phyloP scores from a whole-genome alignment of 768 basidiomycete genomes.

The Termitomyces sp. region DNA sequence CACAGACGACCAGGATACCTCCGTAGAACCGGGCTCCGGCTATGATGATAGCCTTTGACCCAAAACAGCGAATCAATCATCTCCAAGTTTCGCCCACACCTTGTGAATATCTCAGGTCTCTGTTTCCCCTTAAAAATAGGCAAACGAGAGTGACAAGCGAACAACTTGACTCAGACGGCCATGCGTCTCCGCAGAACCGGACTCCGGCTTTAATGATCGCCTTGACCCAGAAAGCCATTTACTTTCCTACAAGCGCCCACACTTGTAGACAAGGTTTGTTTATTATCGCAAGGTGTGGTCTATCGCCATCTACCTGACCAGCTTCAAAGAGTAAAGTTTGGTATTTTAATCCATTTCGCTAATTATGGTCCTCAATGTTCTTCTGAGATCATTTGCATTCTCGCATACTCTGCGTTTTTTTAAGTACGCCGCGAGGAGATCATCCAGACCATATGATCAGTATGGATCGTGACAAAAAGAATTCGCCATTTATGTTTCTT shows the following conservation, averaged over 20 bases:
- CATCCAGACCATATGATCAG: not conserved
- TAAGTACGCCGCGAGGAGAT: not conserved
- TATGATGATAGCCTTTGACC: not conserved
- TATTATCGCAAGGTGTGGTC: not conserved
- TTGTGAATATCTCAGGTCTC: not conserved
- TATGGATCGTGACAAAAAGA: not conserved
- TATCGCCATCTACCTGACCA: not conserved
- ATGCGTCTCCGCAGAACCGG: conserved; percentile 5
- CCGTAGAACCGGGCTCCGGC: conserved; percentile 1
- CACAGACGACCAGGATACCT: conserved; percentile 1
- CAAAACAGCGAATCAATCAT: not conserved
- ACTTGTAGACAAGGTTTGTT: not conserved
- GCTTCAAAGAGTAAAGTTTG: not conserved
- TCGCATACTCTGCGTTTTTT: not conserved
- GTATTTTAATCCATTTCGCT: not conserved
- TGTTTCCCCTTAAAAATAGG: not conserved
- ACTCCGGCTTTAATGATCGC: not conserved
- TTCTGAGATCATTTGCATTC: not conserved
- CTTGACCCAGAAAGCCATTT: not conserved
- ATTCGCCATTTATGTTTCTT: not conserved
- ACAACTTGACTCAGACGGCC: not conserved
- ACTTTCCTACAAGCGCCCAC: not conserved
- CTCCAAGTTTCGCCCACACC: not conserved
- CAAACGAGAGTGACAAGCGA: not conserved
- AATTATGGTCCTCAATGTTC: not conserved